phyloP scores from a whole-genome alignment of 192 early-diverging fungal genomes.

The Coemansia sp. region DNA sequence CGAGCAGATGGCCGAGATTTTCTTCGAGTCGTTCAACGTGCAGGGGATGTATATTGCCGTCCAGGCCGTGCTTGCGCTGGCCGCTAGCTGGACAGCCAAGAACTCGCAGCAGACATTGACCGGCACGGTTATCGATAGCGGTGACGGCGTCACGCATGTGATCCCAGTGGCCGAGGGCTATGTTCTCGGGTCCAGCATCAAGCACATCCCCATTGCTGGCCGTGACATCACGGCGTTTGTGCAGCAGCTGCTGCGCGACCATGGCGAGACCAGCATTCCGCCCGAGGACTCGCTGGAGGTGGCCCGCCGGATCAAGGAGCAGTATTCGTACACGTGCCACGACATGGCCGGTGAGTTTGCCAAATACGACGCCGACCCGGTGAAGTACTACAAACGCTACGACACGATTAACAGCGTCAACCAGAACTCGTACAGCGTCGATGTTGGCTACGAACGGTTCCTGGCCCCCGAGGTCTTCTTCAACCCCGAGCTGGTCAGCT shows the following conservation, averaged over 20 bases:
- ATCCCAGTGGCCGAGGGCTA: constrained; percentile 99
- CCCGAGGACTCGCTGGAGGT: constrained; percentile 95
- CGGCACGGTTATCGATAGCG: constrained; percentile 97
- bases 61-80: constrained; percentile 97
- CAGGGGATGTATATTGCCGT: constrained; percentile 98
- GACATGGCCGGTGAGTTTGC: constrained; percentile 97
- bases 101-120: constrained; percentile 85
- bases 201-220: constrained; percentile 98
- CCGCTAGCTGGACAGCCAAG: constrained; percentile 88
- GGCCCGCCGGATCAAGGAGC: constrained; percentile 94
- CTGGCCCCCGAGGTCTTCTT: constrained; percentile 99
- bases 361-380: constrained; percentile 84
- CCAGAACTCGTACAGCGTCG: constrained; percentile 80
- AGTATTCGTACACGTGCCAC: constrained; percentile 93
- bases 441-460: constrained; percentile 98
- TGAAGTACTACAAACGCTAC: constrained; percentile 84
- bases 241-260: constrained; percentile 94
- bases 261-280: constrained; percentile 89
- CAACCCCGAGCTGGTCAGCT: constrained; percentile 96
- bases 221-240: constrained; percentile 97
- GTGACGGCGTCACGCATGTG: constrained; percentile 98
- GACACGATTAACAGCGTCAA: constrained; percentile 84
- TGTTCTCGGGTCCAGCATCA: constrained; percentile 96
- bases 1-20: constrained; percentile 98
- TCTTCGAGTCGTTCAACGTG: constrained; percentile 98